Evolutionary conservation across 2,329 filamentous ascomycete species (phyloP).

Genomic region (Pseudogymnoascus sp.): DNA sequence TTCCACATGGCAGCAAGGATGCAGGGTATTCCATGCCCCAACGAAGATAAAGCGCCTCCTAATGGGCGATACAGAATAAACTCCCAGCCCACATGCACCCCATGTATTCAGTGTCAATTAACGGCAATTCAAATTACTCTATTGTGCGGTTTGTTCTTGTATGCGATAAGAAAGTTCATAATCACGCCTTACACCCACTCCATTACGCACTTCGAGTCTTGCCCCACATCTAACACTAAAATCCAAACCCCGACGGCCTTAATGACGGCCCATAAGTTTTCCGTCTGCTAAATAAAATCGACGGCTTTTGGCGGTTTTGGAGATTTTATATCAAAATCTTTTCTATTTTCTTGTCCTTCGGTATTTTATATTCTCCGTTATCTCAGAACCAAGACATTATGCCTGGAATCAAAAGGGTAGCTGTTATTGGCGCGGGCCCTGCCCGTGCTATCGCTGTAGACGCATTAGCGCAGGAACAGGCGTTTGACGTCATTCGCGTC

Average conservation of each 20-base stretch:
- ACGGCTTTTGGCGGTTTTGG: background rate
- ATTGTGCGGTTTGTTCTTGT: background rate
- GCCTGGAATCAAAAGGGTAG: conserved; percentile 36
- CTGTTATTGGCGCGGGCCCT: conserved; percentile 56
- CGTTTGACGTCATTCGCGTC: conserved; percentile 52
- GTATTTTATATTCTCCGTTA: background rate
- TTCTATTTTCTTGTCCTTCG: background rate
- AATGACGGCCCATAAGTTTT: background rate
- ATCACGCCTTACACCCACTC: background rate
- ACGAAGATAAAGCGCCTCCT: background rate
- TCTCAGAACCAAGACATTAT: background rate
- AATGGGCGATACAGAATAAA: background rate
- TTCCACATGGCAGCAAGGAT: background rate
- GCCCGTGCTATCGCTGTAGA: conserved; percentile 55
- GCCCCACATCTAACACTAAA: background rate
- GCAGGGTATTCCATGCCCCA: background rate
- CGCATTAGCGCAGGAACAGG: conserved; percentile 51
- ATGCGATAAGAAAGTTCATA: background rate
- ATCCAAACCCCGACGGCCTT: background rate
- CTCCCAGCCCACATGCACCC: background rate
- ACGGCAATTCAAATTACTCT: background rate
- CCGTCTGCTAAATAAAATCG: background rate
- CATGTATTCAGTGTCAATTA: background rate
- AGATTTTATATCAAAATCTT: background rate
- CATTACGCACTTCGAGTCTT: background rate